phyloP scores from a whole-genome alignment of 805 yeast genomes.

The Saccharomycopsis amapae region DNA sequence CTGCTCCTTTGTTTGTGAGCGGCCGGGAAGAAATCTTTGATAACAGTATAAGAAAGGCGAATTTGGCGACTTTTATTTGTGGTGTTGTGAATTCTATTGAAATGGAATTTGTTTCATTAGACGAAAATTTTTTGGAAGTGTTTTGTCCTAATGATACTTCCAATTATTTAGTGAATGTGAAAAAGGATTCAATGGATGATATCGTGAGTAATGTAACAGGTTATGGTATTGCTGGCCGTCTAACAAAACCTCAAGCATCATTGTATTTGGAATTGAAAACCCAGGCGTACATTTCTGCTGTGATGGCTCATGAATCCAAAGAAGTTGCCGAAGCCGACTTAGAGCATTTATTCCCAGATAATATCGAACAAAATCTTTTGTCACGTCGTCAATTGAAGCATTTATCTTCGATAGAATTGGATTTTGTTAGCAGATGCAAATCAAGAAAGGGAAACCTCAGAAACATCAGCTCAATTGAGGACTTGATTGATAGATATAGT shows the following conservation, averaged over 20 bases:
- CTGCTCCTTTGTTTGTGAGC: conserved; percentile 49
- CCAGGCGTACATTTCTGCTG: conserved; percentile 87
- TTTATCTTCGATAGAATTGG: conserved; percentile 70
- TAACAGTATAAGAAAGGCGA: conserved; percentile 72
- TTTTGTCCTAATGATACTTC: conserved; percentile 63
- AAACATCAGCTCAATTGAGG: conserved; percentile 39
- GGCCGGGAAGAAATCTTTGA: conserved; percentile 56
- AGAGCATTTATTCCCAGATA: conserved; percentile 23
- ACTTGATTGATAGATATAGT: conserved; percentile 64
- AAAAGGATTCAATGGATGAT: neutral
- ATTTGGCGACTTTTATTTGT: conserved; percentile 80
- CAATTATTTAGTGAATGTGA: conserved; percentile 5
- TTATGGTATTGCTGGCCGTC: conserved; percentile 38
- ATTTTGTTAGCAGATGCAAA: conserved; percentile 68
- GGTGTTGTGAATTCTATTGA: conserved; percentile 81
- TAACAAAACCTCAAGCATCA: conserved; percentile 74
- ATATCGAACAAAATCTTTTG: conserved; percentile 18
- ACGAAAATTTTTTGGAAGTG: conserved; percentile 77
- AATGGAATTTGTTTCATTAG: conserved; percentile 79
- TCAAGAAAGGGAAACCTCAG: conserved; percentile 59
- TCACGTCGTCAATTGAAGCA: conserved; percentile 29
- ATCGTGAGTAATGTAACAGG: conserved; percentile 30
- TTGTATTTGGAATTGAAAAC: conserved; percentile 84
- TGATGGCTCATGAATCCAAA: conserved; percentile 57
- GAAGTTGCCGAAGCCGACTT: conserved; percentile 66